A percentile compares a stretch with the other conserved stretches of the same genome.
Evolutionary conservation across 164 flowering plant species (phyloP).

Genomic region (Vitis cinerea): DNA sequence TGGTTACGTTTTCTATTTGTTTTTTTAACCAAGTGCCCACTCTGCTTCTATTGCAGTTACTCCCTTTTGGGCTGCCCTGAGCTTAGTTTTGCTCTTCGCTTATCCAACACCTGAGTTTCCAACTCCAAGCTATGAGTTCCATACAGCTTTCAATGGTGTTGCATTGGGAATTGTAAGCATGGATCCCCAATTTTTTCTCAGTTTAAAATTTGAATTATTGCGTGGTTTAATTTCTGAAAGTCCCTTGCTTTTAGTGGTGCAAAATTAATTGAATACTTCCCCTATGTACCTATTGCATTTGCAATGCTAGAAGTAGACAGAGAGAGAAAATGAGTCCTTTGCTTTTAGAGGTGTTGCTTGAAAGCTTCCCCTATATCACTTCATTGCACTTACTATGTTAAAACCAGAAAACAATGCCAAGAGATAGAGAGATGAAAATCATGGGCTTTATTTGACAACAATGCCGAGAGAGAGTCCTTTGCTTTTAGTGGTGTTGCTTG

Average conservation of each 20-base stretch:
- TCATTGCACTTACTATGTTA: no score
- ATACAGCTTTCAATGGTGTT: constrained; percentile 93
- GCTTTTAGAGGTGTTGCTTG: no score
- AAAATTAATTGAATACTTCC: neutral
- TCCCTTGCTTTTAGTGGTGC: neutral
- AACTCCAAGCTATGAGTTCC: constrained; percentile 97
- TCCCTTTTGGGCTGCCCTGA: constrained; percentile 73
- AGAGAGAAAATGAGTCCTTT: no score
- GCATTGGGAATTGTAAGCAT: constrained; percentile 92
- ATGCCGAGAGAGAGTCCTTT: no score
- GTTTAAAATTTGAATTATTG: neutral
- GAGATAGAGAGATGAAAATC: neutral
- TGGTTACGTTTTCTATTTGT: no score
- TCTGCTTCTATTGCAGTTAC: constrained; percentile 57
- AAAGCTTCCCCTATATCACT: no score
- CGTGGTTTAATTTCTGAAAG: neutral
- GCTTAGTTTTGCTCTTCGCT: constrained; percentile 88
- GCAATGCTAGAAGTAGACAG: no score
- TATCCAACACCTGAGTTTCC: constrained; percentile 97
- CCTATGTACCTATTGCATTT: neutral
- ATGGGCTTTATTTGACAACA: neutral
- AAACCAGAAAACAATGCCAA: neutral
- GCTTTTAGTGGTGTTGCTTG: no score
- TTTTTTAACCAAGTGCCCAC: no score
- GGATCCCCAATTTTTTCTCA: neutral